Conservation (phyloP, 441 rosid species). For the Brassica balearica region DNA sequence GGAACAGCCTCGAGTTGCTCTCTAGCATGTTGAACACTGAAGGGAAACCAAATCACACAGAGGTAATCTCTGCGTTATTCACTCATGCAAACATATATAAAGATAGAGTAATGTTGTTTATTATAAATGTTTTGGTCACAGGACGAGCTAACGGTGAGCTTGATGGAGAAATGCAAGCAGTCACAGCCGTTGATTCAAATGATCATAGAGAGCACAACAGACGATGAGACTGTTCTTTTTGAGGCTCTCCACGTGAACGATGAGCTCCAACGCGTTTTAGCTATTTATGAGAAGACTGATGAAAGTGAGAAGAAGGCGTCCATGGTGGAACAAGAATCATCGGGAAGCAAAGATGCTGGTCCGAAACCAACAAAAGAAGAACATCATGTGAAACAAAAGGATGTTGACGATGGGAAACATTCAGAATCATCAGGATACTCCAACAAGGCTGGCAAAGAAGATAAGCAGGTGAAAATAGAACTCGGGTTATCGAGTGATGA, state of each 20-base stretch:
- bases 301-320: slow-evolving; percentile 40
- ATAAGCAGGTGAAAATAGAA: slow-evolving; percentile 39
- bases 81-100: not conserved
- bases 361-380: slow-evolving; percentile 31
- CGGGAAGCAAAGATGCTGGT: slow-evolving; percentile 39
- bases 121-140: slow-evolving; percentile 42
- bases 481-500: slow-evolving; percentile 45
- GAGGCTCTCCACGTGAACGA: slow-evolving; percentile 86
- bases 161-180: slow-evolving; percentile 83
- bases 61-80: slow-evolving; percentile 47
- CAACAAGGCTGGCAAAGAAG: slow-evolving; percentile 30
- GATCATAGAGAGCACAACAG: slow-evolving; percentile 76
- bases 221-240: slow-evolving; percentile 76
- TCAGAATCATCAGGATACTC: slow-evolving; percentile 27
- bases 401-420: not conserved
- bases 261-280: slow-evolving; percentile 67
- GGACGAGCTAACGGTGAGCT: slow-evolving; percentile 76
- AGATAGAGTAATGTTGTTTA: not conserved
- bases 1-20: slow-evolving; percentile 83
- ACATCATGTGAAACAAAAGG: slow-evolving; percentile 19
- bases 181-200: slow-evolving; percentile 69
- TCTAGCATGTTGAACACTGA: slow-evolving; percentile 71
- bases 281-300: slow-evolving; percentile 43
- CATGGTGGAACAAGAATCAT: slow-evolving; percentile 36
- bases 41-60: slow-evolving; percentile 56